A percentile compares a stretch with the other conserved stretches of the same genome.
phyloP scores from a whole-genome alignment of 2,329 filamentous ascomycete species.

The Fusarium sp. region DNA sequence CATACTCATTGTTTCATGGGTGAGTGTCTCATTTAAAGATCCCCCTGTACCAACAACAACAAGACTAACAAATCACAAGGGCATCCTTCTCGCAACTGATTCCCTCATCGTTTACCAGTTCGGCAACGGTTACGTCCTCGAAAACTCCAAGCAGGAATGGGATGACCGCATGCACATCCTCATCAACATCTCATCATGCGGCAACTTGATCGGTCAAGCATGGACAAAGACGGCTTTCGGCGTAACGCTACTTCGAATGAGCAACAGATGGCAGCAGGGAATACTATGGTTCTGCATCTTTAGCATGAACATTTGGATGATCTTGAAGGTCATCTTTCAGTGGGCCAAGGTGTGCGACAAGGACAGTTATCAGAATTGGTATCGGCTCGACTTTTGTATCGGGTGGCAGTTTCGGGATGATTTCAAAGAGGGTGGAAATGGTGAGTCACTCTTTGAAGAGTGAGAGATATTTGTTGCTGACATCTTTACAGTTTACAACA shows the following conservation, averaged over 20 bases:
- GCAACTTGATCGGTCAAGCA: constrained; percentile 52
- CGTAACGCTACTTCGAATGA: constrained; percentile 55
- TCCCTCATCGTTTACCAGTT: constrained; percentile 60
- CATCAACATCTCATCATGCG: constrained; percentile 58
- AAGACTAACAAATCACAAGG: constrained; percentile 43
- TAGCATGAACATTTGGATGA: constrained; percentile 62
- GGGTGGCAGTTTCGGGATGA: constrained; percentile 52
- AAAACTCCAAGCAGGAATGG: constrained; percentile 56
- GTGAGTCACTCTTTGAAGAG: constrained; percentile 46
- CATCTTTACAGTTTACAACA: constrained; percentile 60
- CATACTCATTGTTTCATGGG: constrained; percentile 53
- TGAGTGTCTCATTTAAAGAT: constrained; percentile 33
- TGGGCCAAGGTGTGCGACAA: constrained; percentile 62
- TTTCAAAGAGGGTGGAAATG: constrained; percentile 64
- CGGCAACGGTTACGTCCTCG: constrained; percentile 60
- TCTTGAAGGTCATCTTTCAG: constrained; percentile 61
- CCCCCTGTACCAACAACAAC: neutral
- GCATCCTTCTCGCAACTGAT: constrained; percentile 59
- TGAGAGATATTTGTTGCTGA: neutral
- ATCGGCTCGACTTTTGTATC: constrained; percentile 60
- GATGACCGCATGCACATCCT: constrained; percentile 65
- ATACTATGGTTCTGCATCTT: constrained; percentile 63
- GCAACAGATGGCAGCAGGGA: constrained; percentile 56
- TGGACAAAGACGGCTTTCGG: constrained; percentile 54
- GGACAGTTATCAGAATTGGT: constrained; percentile 59